Conservation (phyloP, 2,329 filamentous ascomycete species). For the Lasiodiplodia sp. region DNA sequence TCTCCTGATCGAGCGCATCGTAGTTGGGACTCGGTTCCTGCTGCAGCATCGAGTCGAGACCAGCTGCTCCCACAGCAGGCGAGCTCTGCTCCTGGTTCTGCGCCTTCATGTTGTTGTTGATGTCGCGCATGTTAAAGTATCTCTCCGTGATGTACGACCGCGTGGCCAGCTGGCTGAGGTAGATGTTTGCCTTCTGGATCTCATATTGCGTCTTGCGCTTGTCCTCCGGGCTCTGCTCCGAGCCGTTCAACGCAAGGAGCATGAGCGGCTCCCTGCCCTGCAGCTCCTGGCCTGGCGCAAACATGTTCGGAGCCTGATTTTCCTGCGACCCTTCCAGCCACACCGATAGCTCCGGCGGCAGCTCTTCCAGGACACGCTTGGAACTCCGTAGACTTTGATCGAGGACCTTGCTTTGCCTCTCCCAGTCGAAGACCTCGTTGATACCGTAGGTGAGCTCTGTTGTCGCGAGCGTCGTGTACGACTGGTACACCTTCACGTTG, state of each 20-base stretch:
- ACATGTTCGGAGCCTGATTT: constrained; percentile 24
- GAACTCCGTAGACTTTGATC: constrained; percentile 74
- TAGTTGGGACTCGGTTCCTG: constrained; percentile 38
- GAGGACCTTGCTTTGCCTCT: constrained; percentile 76
- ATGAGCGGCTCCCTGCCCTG: constrained; percentile 33
- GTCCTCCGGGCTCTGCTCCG: constrained; percentile 41
- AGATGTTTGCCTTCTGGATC: constrained; percentile 92
- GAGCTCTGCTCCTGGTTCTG: constrained; percentile 52
- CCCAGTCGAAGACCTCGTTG: constrained; percentile 76
- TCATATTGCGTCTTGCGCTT: constrained; percentile 72
- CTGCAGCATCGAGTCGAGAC: constrained; percentile 44
- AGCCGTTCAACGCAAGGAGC: constrained; percentile 35
- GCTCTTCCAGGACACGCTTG: constrained; percentile 70
- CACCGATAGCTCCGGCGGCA: constrained; percentile 74
- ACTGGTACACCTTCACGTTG: constrained; percentile 78
- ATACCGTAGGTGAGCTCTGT: constrained; percentile 84
- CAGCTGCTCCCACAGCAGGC: constrained; percentile 45
- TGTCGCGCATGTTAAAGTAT: constrained; percentile 79
- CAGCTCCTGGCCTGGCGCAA: constrained; percentile 34
- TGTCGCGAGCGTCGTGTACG: constrained; percentile 80
- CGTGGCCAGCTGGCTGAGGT: constrained; percentile 80
- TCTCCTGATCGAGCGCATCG: constrained; percentile 66
- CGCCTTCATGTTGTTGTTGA: constrained; percentile 57
- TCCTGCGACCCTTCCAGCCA: constrained; percentile 51
- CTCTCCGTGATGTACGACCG: constrained; percentile 86